Percentiles rank a stretch among this genome's conserved stretches.
phyloP scores from a whole-genome alignment of 805 yeast species.

The Metahyphopichia silvanorum region DNA sequence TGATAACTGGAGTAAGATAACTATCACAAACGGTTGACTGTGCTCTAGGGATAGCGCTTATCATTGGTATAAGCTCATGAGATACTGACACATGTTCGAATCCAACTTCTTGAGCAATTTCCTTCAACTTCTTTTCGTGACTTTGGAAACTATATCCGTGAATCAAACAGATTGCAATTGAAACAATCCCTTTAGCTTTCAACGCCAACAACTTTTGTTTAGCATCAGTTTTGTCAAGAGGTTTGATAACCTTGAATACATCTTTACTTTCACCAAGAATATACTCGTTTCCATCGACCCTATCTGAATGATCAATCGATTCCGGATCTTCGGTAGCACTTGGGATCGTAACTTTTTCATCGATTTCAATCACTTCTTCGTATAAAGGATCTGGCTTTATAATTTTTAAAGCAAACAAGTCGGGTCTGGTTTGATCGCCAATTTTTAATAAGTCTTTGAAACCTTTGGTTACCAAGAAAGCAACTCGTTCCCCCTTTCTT shows the following conservation, averaged over 20 bases:
- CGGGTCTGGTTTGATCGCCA: constrained; percentile 20
- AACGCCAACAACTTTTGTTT: constrained; percentile 43
- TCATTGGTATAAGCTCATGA: constrained; percentile 71
- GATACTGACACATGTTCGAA: constrained; percentile 69
- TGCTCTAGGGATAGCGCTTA: constrained; percentile 70
- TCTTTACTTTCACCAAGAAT: constrained; percentile 78
- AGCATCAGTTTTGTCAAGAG: neutral
- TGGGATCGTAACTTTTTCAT: constrained; percentile 18
- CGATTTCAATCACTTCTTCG: constrained; percentile 14
- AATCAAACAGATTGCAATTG: constrained; percentile 68
- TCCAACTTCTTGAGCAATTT: constrained; percentile 61
- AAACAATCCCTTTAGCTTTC: constrained; percentile 36
- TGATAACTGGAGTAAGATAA: constrained; percentile 75
- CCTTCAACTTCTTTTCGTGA: constrained; percentile 48
- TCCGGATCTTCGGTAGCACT: constrained; percentile 14
- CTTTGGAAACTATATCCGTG: constrained; percentile 72
- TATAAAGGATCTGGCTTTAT: constrained; percentile 14
- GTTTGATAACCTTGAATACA: constrained; percentile 53
- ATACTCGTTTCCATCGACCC: constrained; percentile 31
- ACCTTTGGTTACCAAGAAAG: constrained; percentile 16
- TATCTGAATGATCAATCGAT: constrained; percentile 9
- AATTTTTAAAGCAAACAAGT: constrained; percentile 15
- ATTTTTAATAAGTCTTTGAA: constrained; percentile 17
- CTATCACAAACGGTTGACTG: constrained; percentile 81
- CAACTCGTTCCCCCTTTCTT: constrained; percentile 16